These are phyloP conservation scores for Capronia coronata DNA, from an alignment of 2,329 filamentous ascomycete genomes.

Conservation along the genomic window DNA sequence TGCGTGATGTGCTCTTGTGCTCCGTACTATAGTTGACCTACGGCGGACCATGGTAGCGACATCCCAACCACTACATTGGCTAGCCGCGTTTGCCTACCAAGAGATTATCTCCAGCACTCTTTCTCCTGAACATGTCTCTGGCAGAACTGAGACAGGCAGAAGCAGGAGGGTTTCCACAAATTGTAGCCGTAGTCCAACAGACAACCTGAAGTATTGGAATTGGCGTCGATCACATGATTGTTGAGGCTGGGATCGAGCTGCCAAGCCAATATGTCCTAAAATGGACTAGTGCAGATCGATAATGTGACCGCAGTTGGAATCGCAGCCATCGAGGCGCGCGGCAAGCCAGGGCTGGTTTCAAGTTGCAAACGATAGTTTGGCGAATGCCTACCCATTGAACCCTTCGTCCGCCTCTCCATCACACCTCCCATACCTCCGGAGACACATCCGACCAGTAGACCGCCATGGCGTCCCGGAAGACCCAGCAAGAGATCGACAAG, in stretches of 20 bases:
- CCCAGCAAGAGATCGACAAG: slow-evolving; percentile 97
- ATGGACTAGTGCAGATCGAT: neutral
- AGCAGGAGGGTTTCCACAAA: too few species aligned
- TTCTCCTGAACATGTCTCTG: too few species aligned
- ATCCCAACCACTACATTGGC: too few species aligned
- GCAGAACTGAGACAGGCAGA: too few species aligned
- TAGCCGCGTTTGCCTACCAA: too few species aligned
- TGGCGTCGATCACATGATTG: neutral
- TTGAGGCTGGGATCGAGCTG: neutral
- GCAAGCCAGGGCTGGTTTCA: neutral
- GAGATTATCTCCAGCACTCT: too few species aligned
- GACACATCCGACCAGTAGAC: slow-evolving; percentile 2
- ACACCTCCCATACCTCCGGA: neutral
- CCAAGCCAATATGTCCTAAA: slow-evolving; percentile 5
- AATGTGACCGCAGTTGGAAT: neutral
- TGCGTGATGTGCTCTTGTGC: neutral
- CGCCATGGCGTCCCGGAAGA: slow-evolving; percentile 88
- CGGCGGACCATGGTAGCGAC: neutral
- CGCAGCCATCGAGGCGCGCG: slow-evolving; percentile 3
- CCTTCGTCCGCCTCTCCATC: neutral
- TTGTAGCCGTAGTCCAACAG: too few species aligned
- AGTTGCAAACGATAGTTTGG: slow-evolving; percentile 2
- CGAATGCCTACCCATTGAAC: neutral
- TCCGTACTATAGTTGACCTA: neutral
- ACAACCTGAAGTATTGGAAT: too few species aligned